A percentile compares a stretch with the other conserved stretches of the same genome.
Conservation (phyloP, 2,329 filamentous ascomycete genomes). For the Aspergillus calidoustus region DNA sequence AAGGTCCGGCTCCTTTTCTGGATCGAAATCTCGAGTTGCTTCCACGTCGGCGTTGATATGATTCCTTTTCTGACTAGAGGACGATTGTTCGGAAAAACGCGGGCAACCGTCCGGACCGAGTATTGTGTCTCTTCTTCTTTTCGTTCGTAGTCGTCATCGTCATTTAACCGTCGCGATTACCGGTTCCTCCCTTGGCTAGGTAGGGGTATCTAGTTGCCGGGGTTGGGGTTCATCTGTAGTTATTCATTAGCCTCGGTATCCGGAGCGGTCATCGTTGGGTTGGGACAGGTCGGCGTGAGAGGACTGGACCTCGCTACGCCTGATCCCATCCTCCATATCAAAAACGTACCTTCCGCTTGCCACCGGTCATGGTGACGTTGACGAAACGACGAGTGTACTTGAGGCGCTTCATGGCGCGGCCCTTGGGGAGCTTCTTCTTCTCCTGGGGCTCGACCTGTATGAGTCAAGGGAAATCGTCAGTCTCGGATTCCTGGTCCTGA, state of each 20-base stretch:
- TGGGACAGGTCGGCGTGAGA: background rate
- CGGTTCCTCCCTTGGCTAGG: slow-evolving; percentile 6
- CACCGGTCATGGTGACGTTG: slow-evolving; percentile 94
- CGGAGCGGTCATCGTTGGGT: background rate
- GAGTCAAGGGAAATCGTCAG: slow-evolving; percentile 17
- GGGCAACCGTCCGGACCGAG: slow-evolving; percentile 5
- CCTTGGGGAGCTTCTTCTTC: slow-evolving; percentile 97
- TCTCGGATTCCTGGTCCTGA: background rate
- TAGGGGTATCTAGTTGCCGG: slow-evolving; percentile 39
- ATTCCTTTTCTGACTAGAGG: slow-evolving; percentile 13
- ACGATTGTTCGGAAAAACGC: slow-evolving; percentile 6
- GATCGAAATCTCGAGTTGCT: slow-evolving; percentile 16
- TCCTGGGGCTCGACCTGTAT: slow-evolving; percentile 53
- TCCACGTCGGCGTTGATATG: slow-evolving; percentile 14
- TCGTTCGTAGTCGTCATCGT: slow-evolving; percentile 21
- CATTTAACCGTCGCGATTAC: slow-evolving; percentile 14
- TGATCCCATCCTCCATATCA: background rate
- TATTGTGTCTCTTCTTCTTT: slow-evolving; percentile 16
- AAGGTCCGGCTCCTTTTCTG: slow-evolving; percentile 18
- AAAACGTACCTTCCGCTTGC: slow-evolving; percentile 87
- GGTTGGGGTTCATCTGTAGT: slow-evolving; percentile 82
- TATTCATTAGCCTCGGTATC: background rate
- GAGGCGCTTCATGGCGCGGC: slow-evolving; percentile 95
- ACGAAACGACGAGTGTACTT: slow-evolving; percentile 97
- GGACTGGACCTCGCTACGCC: background rate